Percentiles rank a stretch among this genome's conserved stretches.
These are phyloP conservation scores for Hortiboletus flavorubellus DNA, from an alignment of 768 basidiomycete species.

Conservation along the genomic window DNA sequence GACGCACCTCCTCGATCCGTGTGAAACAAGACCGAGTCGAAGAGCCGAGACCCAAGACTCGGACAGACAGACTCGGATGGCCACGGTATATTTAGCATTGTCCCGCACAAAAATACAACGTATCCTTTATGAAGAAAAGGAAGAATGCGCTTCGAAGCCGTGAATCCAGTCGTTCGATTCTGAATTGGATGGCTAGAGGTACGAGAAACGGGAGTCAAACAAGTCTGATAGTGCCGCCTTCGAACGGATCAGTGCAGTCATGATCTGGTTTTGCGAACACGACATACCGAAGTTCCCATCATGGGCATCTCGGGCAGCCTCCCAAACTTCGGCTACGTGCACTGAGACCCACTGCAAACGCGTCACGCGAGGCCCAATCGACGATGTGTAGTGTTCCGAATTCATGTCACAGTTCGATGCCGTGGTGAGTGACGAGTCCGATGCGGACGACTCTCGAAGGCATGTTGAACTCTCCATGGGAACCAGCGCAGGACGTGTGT, in stretches of 20 bases:
- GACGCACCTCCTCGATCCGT: not conserved
- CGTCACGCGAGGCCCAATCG: not conserved
- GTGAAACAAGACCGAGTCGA: not conserved
- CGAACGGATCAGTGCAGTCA: not conserved
- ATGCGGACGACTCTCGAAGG: not conserved
- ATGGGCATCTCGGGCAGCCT: not conserved
- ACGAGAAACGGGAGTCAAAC: not conserved
- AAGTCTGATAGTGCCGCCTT: not conserved
- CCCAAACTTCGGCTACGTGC: not conserved
- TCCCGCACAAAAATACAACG: not conserved
- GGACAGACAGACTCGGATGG: not conserved
- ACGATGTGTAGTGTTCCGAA: not conserved
- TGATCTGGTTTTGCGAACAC: not conserved
- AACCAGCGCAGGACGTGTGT: not conserved
- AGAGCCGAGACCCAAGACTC: constrained; percentile 1
- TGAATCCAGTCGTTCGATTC: constrained; percentile 8
- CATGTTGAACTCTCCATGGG: not conserved
- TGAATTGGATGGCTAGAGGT: constrained; percentile 1
- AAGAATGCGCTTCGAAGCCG: not conserved
- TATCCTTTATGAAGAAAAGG: not conserved
- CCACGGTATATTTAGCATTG: not conserved
- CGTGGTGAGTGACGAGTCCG: not conserved
- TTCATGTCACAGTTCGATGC: not conserved
- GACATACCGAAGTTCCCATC: not conserved
- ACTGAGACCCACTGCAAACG: not conserved